Evolutionary conservation across 371 early-diverging fungal genomes (phyloP).

Genomic region (Mucor irregularis): DNA sequence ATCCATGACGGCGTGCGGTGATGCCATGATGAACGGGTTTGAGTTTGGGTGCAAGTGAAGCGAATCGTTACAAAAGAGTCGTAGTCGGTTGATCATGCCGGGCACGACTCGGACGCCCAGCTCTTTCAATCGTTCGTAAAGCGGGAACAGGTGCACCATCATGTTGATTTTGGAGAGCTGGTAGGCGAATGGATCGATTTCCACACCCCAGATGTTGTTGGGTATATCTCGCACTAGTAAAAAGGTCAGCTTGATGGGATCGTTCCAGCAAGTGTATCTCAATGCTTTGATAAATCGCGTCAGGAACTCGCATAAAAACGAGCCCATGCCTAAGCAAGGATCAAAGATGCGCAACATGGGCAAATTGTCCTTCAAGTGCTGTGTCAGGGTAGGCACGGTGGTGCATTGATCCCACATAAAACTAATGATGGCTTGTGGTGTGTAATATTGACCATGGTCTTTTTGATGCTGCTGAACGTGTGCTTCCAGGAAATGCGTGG

Average conservation of each 20-base stretch:
- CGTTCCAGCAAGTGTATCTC: constrained; percentile 41
- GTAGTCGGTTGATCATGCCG: constrained; percentile 34
- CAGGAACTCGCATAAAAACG: constrained; percentile 58
- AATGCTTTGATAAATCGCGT: constrained; percentile 42
- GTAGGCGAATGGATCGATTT: constrained; percentile 62
- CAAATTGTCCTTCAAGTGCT: not conserved
- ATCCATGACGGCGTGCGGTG: constrained; percentile 5
- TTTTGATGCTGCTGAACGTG: constrained; percentile 62
- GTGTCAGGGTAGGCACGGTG: not conserved
- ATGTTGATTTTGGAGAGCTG: constrained; percentile 45
- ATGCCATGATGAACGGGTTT: constrained; percentile 16
- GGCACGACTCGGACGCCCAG: constrained; percentile 10
- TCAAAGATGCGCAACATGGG: constrained; percentile 45
- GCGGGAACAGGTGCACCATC: constrained; percentile 41
- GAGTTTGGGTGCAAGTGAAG: constrained; percentile 36
- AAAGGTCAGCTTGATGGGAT: constrained; percentile 21
- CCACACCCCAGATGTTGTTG: constrained; percentile 58
- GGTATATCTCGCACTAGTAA: constrained; percentile 39
- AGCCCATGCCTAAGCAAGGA: constrained; percentile 66
- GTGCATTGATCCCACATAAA: constrained; percentile 61
- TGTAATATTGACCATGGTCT: constrained; percentile 69
- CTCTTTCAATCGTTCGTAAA: constrained; percentile 34
- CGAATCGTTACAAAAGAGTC: constrained; percentile 62
- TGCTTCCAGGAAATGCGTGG: constrained; percentile 50
- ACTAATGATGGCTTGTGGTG: constrained; percentile 57